Conservation (phyloP, 2,329 filamentous ascomycete genomes). For the Zymoseptoria pseudotritici region DNA sequence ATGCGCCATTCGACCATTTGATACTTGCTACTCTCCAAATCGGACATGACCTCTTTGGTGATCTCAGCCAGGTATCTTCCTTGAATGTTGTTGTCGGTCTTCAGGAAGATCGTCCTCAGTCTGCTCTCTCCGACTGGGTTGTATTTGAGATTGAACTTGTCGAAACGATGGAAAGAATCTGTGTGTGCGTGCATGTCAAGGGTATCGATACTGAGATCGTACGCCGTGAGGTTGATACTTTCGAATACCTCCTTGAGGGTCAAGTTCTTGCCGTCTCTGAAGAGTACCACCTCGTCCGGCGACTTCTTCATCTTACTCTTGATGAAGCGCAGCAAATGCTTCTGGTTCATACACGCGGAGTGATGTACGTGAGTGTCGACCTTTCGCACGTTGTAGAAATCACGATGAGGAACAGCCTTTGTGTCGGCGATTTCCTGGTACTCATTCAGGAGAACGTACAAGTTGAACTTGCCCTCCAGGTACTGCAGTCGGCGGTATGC, state of each 20-base stretch:
- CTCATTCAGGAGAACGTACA: constrained; percentile 88
- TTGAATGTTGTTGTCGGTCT: constrained; percentile 96
- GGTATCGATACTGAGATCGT: constrained; percentile 96
- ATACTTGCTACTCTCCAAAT: constrained; percentile 97
- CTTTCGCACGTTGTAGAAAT: constrained; percentile 98
- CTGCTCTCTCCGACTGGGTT: constrained; percentile 95
- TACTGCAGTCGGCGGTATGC: constrained; percentile 92
- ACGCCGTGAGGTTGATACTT: constrained; percentile 93
- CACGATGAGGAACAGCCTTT: constrained; percentile 93
- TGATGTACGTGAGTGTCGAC: constrained; percentile 99
- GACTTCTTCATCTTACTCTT: constrained; percentile 99
- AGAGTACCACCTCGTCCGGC: constrained; percentile 87
- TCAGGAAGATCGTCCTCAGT: constrained; percentile 93
- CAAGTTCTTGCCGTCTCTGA: constrained; percentile 82
- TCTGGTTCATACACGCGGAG: constrained; percentile 99
- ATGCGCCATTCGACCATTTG: constrained; percentile 99
- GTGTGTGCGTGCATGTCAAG: constrained; percentile 99
- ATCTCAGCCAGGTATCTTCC: constrained; percentile 95
- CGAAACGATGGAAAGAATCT: constrained; percentile 96
- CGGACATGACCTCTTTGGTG: constrained; percentile 93
- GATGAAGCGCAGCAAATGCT: constrained; percentile 95
- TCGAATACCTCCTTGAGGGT: constrained; percentile 91
- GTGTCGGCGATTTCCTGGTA: constrained; percentile 97
- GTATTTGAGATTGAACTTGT: constrained; percentile 99
- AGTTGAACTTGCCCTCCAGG: constrained; percentile 91